These are phyloP conservation scores for Scutellaria barbata DNA, from an alignment of 257 asterid genomes.

Conservation along the genomic window DNA sequence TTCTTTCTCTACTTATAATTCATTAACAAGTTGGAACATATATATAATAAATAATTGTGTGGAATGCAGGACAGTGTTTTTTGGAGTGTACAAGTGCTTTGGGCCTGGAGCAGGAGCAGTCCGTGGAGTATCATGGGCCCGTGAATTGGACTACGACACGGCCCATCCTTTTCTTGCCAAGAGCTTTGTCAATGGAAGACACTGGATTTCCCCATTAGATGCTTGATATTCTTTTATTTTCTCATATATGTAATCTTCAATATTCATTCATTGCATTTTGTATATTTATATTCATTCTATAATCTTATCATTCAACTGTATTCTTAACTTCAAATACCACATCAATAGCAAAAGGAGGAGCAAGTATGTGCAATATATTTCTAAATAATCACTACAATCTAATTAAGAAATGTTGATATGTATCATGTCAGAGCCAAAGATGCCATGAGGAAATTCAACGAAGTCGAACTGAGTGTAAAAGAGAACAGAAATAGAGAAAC, in stretches of 20 bases:
- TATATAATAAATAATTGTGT: background rate
- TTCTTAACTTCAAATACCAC: no score
- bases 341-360: background rate
- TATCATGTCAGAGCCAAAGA: no score
- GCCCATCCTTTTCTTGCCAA: conserved; percentile 63
- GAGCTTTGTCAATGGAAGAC: conserved; percentile 92
- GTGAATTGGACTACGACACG: conserved; percentile 48
- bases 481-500: conserved; percentile 11
- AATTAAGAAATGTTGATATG: background rate
- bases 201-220: conserved; percentile 77
- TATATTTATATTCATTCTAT: no score
- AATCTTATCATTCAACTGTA: background rate
- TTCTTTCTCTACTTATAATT: no score
- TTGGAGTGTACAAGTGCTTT: conserved; percentile 50
- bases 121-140: conserved; percentile 63
- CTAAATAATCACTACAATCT: background rate
- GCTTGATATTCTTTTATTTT: conserved; percentile 39
- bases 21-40: no score
- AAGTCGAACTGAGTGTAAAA: background rate
- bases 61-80: conserved; percentile 47
- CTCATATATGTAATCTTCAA: no score
- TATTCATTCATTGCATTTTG: no score
- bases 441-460: conserved; percentile 21
- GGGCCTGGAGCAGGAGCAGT: conserved; percentile 65
- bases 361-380: background rate